Conservation (phyloP, 2,329 filamentous ascomycete genomes). For the Verticillium isaacii region DNA sequence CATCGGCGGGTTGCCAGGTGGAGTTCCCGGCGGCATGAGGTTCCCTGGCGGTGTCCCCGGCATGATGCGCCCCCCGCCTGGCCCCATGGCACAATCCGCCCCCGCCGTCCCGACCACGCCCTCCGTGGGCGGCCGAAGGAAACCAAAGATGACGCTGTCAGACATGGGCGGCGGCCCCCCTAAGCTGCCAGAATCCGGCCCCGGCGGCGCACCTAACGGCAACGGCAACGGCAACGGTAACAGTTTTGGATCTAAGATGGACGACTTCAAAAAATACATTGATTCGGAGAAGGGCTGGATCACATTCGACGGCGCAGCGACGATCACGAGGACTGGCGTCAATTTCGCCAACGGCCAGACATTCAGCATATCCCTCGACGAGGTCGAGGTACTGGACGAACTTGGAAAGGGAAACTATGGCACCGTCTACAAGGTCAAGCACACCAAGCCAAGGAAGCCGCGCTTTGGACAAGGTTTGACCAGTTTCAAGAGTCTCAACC, state of each 20-base stretch:
- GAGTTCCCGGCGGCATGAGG: slow-evolving; percentile 27
- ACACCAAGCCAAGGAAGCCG: slow-evolving; percentile 61
- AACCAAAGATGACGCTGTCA: slow-evolving; percentile 57
- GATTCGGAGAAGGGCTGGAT: slow-evolving; percentile 88
- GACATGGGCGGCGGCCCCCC: slow-evolving; percentile 37
- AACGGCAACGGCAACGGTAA: slow-evolving; percentile 25
- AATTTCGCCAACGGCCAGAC: slow-evolving; percentile 86
- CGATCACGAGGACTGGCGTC: slow-evolving; percentile 83
- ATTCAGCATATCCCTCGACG: slow-evolving; percentile 92
- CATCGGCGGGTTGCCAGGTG: slow-evolving; percentile 34
- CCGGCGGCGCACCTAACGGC: slow-evolving; percentile 22
- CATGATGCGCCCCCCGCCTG: slow-evolving; percentile 41
- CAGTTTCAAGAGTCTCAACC: slow-evolving; percentile 38
- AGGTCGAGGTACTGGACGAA: slow-evolving; percentile 89
- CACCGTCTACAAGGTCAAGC: slow-evolving; percentile 93
- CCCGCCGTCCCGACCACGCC: slow-evolving; percentile 43
- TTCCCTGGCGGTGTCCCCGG: slow-evolving; percentile 35
- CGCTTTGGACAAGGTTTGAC: slow-evolving; percentile 56
- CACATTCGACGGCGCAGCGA: slow-evolving; percentile 88
- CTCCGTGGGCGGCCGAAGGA: slow-evolving; percentile 63
- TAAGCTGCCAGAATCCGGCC: slow-evolving; percentile 21
- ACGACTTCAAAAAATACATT: slow-evolving; percentile 71
- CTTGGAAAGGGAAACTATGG: slow-evolving; percentile 97
- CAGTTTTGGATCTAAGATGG: slow-evolving; percentile 43
- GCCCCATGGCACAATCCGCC: slow-evolving; percentile 47